These are phyloP conservation scores for Fusarium palustre DNA, from an alignment of 2,329 filamentous ascomycete species.

Conservation along the genomic window DNA sequence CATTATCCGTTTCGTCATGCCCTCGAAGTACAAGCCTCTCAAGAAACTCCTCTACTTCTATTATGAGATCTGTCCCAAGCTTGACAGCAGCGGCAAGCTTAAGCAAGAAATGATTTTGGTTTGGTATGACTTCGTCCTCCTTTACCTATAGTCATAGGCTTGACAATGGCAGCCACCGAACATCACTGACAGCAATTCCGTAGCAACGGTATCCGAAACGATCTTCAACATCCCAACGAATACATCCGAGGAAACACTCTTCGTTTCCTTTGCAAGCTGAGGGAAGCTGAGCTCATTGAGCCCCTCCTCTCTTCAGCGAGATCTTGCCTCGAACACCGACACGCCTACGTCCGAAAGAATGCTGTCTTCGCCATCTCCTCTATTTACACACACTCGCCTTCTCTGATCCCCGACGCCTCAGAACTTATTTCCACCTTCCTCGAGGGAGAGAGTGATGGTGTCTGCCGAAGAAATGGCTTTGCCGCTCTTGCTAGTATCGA, in stretches of 20 bases:
- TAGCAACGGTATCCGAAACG: constrained; percentile 97
- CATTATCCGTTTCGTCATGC: constrained; percentile 99
- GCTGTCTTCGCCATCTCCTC: constrained; percentile 94
- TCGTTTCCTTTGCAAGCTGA: constrained; percentile 95
- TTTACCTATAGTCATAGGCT: not conserved
- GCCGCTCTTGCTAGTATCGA: constrained; percentile 90
- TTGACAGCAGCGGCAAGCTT: constrained; percentile 89
- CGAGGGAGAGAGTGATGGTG: constrained; percentile 89
- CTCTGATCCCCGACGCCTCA: constrained; percentile 92
- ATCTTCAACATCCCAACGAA: constrained; percentile 97
- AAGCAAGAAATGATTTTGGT: constrained; percentile 99
- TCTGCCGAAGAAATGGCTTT: constrained; percentile 98
- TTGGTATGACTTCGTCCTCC: constrained; percentile 69
- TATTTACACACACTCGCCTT: constrained; percentile 90
- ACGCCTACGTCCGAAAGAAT: constrained; percentile 98
- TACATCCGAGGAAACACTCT: constrained; percentile 98
- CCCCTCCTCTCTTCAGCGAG: constrained; percentile 92
- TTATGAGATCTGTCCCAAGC: constrained; percentile 98
- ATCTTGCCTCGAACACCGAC: constrained; percentile 92
- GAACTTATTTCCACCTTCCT: constrained; percentile 93
- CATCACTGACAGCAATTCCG: constrained; percentile 20
- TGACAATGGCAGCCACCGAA: not conserved
- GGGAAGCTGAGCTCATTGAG: constrained; percentile 95
- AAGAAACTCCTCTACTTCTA: constrained; percentile 99
- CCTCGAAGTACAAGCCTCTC: constrained; percentile 92